A percentile compares a stretch with the other conserved stretches of the same genome.
phyloP scores from a whole-genome alignment of 805 yeast genomes.

The Kluyveromyces siamensis region DNA sequence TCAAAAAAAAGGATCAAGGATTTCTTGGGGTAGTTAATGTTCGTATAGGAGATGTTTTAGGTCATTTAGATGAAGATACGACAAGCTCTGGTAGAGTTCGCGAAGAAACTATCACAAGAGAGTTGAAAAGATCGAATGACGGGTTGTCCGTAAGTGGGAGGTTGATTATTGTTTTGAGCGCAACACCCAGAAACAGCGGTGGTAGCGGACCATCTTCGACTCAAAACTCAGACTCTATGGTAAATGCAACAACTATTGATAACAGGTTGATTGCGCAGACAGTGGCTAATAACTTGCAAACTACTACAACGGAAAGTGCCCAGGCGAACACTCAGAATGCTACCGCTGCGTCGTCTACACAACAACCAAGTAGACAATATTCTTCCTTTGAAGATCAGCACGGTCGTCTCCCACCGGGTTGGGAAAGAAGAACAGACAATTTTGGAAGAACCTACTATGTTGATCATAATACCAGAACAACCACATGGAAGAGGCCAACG shows the following conservation, averaged over 20 bases:
- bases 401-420: slow-evolving; percentile 95
- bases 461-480: slow-evolving; percentile 94
- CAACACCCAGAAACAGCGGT: slow-evolving; percentile 9
- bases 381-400: slow-evolving; percentile 95
- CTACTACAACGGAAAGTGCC: slow-evolving; percentile 16
- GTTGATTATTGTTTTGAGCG: slow-evolving; percentile 64
- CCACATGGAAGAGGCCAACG: slow-evolving; percentile 98
- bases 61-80: slow-evolving; percentile 48
- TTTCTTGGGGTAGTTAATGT: slow-evolving; percentile 93
- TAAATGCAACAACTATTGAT: slow-evolving; percentile 1
- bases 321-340: slow-evolving; percentile 13
- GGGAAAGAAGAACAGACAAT: slow-evolving; percentile 98
- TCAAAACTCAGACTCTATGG: slow-evolving; percentile 1
- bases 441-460: slow-evolving; percentile 97
- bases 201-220: slow-evolving; percentile 15
- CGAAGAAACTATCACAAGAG: slow-evolving; percentile 88
- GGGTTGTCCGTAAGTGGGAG: slow-evolving; percentile 90
- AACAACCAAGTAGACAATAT: slow-evolving; percentile 46
- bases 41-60: slow-evolving; percentile 69
- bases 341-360: slow-evolving; percentile 1
- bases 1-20: slow-evolving; percentile 97
- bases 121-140: slow-evolving; percentile 85
- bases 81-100: slow-evolving; percentile 15
- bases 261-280: slow-evolving; percentile 20
- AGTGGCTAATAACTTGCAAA: slow-evolving; percentile 23